Evolutionary conservation across 768 basidiomycete genomes (phyloP).

Genomic region (Kwoniella botswanensis): DNA sequence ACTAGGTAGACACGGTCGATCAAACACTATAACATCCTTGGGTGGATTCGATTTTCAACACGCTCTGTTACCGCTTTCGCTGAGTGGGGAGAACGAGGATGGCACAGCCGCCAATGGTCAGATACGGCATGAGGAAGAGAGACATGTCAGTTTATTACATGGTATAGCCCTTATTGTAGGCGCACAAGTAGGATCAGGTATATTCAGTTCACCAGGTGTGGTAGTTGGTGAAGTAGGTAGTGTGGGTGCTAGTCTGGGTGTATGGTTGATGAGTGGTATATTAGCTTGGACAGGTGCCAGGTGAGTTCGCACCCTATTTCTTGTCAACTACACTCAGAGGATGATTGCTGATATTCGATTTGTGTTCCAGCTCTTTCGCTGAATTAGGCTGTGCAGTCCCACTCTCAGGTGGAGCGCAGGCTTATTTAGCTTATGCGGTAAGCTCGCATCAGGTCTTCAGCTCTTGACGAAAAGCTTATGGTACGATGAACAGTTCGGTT

Average conservation of each 20-base stretch:
- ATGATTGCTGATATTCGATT: background rate
- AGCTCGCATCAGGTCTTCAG: constrained; percentile 49
- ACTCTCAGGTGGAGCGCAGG: constrained; percentile 65
- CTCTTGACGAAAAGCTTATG: background rate
- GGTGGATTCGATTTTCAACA: constrained; percentile 74
- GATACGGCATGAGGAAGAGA: constrained; percentile 65
- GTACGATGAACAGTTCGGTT: constrained; percentile 49
- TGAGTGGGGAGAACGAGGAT: constrained; percentile 72
- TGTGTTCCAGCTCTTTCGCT: constrained; percentile 74
- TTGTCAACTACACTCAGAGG: background rate
- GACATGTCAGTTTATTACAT: constrained; percentile 75
- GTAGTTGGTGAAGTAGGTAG: constrained; percentile 86
- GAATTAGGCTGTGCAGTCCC: constrained; percentile 90
- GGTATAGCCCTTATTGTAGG: constrained; percentile 88
- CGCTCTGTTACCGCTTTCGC: constrained; percentile 75
- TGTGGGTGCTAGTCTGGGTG: constrained; percentile 82
- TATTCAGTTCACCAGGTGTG: constrained; percentile 92
- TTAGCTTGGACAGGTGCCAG: constrained; percentile 90
- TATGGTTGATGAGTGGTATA: constrained; percentile 83
- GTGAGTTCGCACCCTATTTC: constrained; percentile 29
- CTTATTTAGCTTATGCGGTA: constrained; percentile 87
- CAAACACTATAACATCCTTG: constrained; percentile 41
- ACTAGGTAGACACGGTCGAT: constrained; percentile 27
- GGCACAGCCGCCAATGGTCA: constrained; percentile 58
- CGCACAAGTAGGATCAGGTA: constrained; percentile 86